A percentile compares a stretch with the other conserved stretches of the same genome.
Conservation (phyloP, 2,329 filamentous ascomycete genomes). For the Incumbomyces lentus region DNA sequence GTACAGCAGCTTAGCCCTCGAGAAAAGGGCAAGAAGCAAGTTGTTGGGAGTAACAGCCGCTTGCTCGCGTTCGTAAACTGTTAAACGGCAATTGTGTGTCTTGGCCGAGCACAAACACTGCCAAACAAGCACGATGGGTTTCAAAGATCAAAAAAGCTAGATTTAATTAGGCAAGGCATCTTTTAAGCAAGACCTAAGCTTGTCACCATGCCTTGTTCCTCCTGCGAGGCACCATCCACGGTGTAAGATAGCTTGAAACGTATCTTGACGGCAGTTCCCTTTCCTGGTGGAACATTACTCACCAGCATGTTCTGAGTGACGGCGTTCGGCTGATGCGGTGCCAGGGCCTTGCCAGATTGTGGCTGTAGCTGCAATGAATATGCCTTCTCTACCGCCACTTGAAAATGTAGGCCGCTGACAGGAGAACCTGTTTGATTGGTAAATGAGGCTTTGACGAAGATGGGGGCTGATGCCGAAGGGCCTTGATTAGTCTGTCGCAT, state of each 20-base stretch:
- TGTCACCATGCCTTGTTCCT: conserved; percentile 76
- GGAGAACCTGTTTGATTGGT: conserved; percentile 66
- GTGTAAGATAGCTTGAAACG: conserved; percentile 80
- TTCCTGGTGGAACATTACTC: conserved; percentile 60
- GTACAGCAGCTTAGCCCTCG: no score
- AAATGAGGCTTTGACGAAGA: conserved; percentile 68
- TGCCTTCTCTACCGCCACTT: conserved; percentile 85
- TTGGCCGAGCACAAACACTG: no score
- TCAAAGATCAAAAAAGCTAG: no score
- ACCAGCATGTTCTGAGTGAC: conserved; percentile 74
- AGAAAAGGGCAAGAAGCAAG: no score
- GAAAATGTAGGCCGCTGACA: conserved; percentile 74
- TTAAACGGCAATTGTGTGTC: no score
- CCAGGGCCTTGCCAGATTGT: conserved; percentile 68
- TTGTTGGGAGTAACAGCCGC: no score
- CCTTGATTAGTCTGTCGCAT: conserved; percentile 5
- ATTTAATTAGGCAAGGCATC: no score
- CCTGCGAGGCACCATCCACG: conserved; percentile 50
- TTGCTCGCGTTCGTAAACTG: no score
- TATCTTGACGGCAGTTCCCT: conserved; percentile 74
- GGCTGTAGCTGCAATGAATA: conserved; percentile 73
- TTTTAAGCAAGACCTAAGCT: conserved; percentile 53
- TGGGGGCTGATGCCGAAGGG: conserved; percentile 47
- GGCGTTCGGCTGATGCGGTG: conserved; percentile 61
- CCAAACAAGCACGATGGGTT: no score